These are phyloP conservation scores for Coprinellus micaceus DNA, from an alignment of 768 basidiomycete genomes.

Conservation along the genomic window DNA sequence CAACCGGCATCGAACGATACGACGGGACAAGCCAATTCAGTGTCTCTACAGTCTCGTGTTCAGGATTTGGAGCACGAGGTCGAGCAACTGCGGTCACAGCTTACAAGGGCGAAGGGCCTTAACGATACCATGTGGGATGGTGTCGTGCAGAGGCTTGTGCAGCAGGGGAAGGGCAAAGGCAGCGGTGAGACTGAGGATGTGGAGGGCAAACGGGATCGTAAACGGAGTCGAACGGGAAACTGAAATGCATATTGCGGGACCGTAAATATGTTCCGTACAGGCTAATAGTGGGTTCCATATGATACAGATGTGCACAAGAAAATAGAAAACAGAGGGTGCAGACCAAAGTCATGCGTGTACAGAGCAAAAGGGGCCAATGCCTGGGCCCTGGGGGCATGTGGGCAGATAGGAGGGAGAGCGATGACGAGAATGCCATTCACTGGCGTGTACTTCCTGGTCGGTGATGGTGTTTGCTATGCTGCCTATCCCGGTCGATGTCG, in stretches of 20 bases:
- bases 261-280: no score
- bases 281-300: no score
- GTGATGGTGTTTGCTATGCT: neutral
- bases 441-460: neutral
- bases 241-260: neutral
- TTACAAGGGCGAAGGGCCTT: conserved; percentile 83
- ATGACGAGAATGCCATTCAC: no score
- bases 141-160: conserved; percentile 63
- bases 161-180: conserved; percentile 15
- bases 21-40: conserved; percentile 26
- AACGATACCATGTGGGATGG: conserved; percentile 94
- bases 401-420: no score
- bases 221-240: conserved; percentile 2
- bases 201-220: conserved; percentile 22
- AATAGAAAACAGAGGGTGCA: no score
- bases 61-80: conserved; percentile 73
- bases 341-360: no score
- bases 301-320: no score
- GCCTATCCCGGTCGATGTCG: neutral
- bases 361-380: no score
- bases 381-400: no score
- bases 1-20: conserved; percentile 34
- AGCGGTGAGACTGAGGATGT: conserved; percentile 17
- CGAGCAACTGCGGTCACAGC: conserved; percentile 56
- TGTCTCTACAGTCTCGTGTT: conserved; percentile 52